Conservation (phyloP, 1,284 basidiomycete species). For the Marasmius sp. region DNA sequence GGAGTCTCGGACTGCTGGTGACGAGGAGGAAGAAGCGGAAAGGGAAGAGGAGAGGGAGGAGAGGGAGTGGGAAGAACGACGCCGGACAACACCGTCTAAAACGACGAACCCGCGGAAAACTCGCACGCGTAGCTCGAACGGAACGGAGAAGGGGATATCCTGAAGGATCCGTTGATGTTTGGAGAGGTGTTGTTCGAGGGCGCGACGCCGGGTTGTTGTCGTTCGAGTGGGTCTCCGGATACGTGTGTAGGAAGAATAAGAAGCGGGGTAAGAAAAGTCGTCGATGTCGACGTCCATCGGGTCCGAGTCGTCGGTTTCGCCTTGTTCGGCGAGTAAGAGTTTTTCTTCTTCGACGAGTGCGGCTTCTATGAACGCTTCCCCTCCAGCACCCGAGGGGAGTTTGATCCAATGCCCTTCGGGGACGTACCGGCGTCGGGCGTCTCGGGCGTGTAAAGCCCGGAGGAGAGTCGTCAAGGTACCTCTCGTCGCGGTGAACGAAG, state of each 20-base stretch:
- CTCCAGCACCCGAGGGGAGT: conserved; percentile 51
- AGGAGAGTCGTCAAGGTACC: conserved; percentile 77
- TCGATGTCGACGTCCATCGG: background rate
- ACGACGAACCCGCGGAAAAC: conserved; percentile 86
- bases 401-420: conserved; percentile 88
- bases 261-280: no score
- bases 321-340: background rate
- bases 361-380: conserved; percentile 83
- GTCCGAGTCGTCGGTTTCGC: background rate
- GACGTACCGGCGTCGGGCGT: conserved; percentile 82
- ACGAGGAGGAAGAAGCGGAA: no score
- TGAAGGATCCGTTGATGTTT: conserved; percentile 91
- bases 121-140: conserved; percentile 86
- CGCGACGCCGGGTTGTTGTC: no score
- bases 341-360: conserved; percentile 49
- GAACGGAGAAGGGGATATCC: conserved; percentile 96
- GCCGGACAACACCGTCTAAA: conserved; percentile 9
- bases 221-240: no score
- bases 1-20: no score
- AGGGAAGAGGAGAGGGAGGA: no score
- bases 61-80: no score
- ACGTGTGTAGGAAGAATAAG: no score
- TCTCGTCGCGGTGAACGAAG: conserved; percentile 40
- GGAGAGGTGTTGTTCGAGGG: conserved; percentile 44
- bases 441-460: conserved; percentile 80